These are phyloP conservation scores for Euphrasia confusa DNA, from an alignment of 257 asterid genomes.

Conservation along the genomic window DNA sequence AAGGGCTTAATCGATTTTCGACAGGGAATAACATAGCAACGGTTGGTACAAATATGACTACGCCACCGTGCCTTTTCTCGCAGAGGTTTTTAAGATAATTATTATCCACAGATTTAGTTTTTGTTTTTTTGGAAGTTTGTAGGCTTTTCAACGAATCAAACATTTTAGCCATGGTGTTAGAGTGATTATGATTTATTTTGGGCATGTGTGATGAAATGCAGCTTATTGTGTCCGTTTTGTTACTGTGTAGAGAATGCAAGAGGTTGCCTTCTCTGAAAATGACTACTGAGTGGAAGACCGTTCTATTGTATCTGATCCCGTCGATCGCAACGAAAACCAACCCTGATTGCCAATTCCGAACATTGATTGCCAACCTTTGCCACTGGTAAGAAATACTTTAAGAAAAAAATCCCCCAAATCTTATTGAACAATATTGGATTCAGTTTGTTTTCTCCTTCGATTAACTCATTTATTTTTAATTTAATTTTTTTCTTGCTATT, in stretches of 20 bases:
- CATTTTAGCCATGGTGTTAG: neutral
- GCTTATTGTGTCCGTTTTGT: slow-evolving; percentile 74
- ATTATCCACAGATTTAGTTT: neutral
- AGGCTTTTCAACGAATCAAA: neutral
- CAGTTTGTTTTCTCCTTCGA: too few relatives aligned
- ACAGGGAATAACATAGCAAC: slow-evolving; percentile 89
- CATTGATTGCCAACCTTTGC: too few relatives aligned
- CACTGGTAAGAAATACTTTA: too few relatives aligned
- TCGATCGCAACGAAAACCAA: too few relatives aligned
- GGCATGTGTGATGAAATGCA: too few relatives aligned
- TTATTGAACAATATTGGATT: too few relatives aligned
- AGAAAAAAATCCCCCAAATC: too few relatives aligned
- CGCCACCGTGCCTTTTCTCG: slow-evolving; percentile 97
- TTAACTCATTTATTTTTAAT: too few relatives aligned
- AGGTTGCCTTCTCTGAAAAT: slow-evolving; percentile 71
- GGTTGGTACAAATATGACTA: slow-evolving; percentile 85
- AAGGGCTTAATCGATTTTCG: slow-evolving; percentile 18
- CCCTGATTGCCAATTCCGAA: too few relatives aligned
- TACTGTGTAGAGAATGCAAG: slow-evolving; percentile 79
- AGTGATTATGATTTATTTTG: neutral
- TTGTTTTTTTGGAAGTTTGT: neutral
- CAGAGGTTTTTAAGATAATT: slow-evolving; percentile 87
- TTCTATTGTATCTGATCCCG: slow-evolving; percentile 77
- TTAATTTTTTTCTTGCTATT: too few relatives aligned
- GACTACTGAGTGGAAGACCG: slow-evolving; percentile 78